Percentiles rank a stretch among this genome's conserved stretches.
These are phyloP conservation scores for Cenchrus purpureus DNA, from an alignment of 176 grass and related monocot genomes.

Conservation along the genomic window DNA sequence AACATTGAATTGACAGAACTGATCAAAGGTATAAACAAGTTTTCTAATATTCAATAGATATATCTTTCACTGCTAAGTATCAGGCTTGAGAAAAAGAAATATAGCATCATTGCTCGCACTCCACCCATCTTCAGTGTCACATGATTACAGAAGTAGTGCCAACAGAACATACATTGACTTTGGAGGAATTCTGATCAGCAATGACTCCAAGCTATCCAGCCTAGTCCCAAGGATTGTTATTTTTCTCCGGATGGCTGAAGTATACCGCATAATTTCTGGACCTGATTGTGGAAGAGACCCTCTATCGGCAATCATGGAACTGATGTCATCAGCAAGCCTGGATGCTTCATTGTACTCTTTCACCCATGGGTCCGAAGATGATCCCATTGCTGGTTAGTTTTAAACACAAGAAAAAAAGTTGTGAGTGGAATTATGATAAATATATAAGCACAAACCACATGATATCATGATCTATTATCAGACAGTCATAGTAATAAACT, in stretches of 20 bases:
- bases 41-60: neutral
- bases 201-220: slow-evolving; percentile 72
- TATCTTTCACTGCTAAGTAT: slow-evolving; percentile 20
- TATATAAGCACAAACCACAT: neutral
- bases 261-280: slow-evolving; percentile 67
- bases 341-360: slow-evolving; percentile 83
- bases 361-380: slow-evolving; percentile 74
- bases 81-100: slow-evolving; percentile 1
- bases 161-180: slow-evolving; percentile 75
- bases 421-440: neutral
- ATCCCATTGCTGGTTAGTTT: slow-evolving; percentile 62
- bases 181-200: slow-evolving; percentile 70
- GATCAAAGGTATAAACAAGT: neutral
- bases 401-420: slow-evolving; percentile 38
- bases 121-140: slow-evolving; percentile 4
- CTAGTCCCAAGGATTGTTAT: slow-evolving; percentile 87
- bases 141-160: slow-evolving; percentile 9
- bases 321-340: slow-evolving; percentile 82
- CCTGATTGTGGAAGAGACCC: slow-evolving; percentile 82
- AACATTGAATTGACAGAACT: slow-evolving; percentile 8
- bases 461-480: neutral
- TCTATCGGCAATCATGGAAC: slow-evolving; percentile 78
- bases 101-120: neutral
- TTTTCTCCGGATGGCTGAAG: slow-evolving; percentile 70
- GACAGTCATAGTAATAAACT: slow-evolving; percentile 16